Evolutionary conservation across 2,329 filamentous ascomycete species (phyloP).

Genomic region (Lasiodiplodia theobromae): DNA sequence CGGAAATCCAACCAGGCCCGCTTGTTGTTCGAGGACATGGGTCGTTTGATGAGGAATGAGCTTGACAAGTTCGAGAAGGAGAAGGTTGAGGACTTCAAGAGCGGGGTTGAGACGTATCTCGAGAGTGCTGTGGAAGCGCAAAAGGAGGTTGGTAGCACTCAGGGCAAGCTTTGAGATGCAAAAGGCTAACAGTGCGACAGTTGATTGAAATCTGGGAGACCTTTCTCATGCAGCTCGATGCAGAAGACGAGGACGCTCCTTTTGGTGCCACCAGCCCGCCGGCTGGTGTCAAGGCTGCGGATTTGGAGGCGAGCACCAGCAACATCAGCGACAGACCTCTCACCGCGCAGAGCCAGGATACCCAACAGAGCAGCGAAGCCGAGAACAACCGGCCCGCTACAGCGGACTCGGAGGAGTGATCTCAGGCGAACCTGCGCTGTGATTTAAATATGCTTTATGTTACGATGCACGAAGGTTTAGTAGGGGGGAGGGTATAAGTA

Average conservation of each 20-base stretch:
- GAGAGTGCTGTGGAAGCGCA: slow-evolving; percentile 97
- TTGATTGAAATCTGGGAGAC: slow-evolving; percentile 96
- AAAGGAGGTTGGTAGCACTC: slow-evolving; percentile 77
- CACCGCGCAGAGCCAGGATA: slow-evolving; percentile 29
- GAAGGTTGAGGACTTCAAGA: slow-evolving; percentile 98
- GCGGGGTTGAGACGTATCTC: slow-evolving; percentile 94
- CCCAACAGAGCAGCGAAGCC: slow-evolving; percentile 25
- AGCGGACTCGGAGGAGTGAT: slow-evolving; percentile 26
- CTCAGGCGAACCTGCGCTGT: background rate
- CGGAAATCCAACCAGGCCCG: slow-evolving; percentile 89
- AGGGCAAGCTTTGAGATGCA: background rate
- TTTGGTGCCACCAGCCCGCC: slow-evolving; percentile 45
- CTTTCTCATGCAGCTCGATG: slow-evolving; percentile 93
- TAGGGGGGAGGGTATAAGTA: background rate
- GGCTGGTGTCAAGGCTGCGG: slow-evolving; percentile 46
- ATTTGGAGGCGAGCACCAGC: slow-evolving; percentile 29
- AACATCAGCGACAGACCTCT: slow-evolving; percentile 25
- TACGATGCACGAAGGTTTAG: slow-evolving; percentile 3
- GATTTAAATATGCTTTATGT: slow-evolving; percentile 1
- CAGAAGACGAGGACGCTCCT: slow-evolving; percentile 78
- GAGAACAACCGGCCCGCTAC: slow-evolving; percentile 21
- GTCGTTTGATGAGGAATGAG: slow-evolving; percentile 86
- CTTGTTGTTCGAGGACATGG: slow-evolving; percentile 96
- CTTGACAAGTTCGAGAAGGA: slow-evolving; percentile 94
- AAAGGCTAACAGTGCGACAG: slow-evolving; percentile 44